Conservation (phyloP, 148 eudicot species). For the Arctostaphylos glauca region DNA sequence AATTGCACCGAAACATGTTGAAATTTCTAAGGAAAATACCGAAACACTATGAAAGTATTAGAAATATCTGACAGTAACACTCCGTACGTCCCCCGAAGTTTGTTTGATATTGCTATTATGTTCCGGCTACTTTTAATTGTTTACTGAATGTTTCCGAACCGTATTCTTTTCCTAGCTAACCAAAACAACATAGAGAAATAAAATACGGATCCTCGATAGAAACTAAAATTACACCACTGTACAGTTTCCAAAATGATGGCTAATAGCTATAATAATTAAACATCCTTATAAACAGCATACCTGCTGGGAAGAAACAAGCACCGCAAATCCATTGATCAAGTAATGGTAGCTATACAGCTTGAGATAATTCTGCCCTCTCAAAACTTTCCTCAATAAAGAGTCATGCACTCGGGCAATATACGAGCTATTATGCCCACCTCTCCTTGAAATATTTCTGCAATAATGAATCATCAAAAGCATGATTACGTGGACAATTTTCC, state of each 20-base stretch:
- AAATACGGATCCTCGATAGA: not conserved
- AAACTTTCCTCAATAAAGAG: constrained; percentile 68
- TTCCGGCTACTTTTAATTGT: not conserved
- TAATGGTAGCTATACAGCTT: constrained; percentile 96
- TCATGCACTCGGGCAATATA: constrained; percentile 63
- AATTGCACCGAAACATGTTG: not conserved
- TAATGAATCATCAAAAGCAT: not conserved
- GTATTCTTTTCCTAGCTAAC: not conserved
- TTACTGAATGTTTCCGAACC: not conserved
- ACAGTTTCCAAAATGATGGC: no score
- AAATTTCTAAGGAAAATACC: not conserved
- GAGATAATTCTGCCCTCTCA: constrained; percentile 77
- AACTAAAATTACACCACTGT: not conserved
- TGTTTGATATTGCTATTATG: not conserved
- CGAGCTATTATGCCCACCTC: constrained; percentile 34
- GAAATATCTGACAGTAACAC: not conserved
- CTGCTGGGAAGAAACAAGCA: constrained; percentile 82
- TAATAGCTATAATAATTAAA: not conserved
- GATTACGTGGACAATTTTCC: not conserved
- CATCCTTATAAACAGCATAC: constrained; percentile 37
- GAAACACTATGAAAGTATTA: not conserved
- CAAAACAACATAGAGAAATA: not conserved
- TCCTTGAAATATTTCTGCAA: constrained; percentile 58
- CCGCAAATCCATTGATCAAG: constrained; percentile 96
- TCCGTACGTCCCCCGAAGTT: not conserved